Percentiles rank a stretch among this genome's conserved stretches.
These are phyloP conservation scores for Protoeuglena noctilucae DNA, from an alignment of 139 green algal species.

Conservation along the genomic window DNA sequence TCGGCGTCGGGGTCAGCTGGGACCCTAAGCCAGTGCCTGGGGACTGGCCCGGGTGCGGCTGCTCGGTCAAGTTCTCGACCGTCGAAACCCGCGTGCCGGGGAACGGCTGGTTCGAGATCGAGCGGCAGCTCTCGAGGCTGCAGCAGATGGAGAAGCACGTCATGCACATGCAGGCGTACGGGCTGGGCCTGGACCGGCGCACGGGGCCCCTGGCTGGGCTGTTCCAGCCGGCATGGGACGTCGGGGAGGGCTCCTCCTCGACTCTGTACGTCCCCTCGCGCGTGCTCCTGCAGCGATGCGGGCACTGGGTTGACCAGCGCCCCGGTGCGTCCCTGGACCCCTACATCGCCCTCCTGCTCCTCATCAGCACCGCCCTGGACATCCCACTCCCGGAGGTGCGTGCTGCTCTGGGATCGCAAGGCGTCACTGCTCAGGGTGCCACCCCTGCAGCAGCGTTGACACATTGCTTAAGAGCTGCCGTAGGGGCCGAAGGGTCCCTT, in stretches of 20 bases:
- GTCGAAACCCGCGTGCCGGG: slow-evolving; percentile 21
- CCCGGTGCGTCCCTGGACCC: slow-evolving; percentile 51
- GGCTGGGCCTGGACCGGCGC: slow-evolving; percentile 20
- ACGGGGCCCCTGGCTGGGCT: neutral
- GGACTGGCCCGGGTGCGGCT: slow-evolving; percentile 33
- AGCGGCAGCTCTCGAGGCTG: slow-evolving; percentile 31
- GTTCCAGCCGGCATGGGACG: slow-evolving; percentile 30
- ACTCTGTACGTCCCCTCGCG: slow-evolving; percentile 40
- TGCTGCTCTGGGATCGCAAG: too few relatives aligned
- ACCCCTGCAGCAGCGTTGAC: too few relatives aligned
- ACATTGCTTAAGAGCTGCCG: too few relatives aligned
- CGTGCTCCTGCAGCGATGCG: slow-evolving; percentile 20
- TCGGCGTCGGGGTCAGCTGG: slow-evolving; percentile 27
- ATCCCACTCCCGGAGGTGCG: slow-evolving; percentile 24
- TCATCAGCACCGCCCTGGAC: slow-evolving; percentile 50
- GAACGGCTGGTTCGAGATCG: slow-evolving; percentile 32
- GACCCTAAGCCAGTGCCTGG: slow-evolving; percentile 36
- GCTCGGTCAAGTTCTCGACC: slow-evolving; percentile 51
- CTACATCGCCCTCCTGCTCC: slow-evolving; percentile 58
- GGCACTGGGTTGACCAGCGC: slow-evolving; percentile 53
- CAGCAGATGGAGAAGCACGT: slow-evolving; percentile 32
- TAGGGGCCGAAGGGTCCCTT: too few relatives aligned
- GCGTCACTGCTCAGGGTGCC: too few relatives aligned
- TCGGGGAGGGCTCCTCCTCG: slow-evolving; percentile 29
- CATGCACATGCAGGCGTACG: slow-evolving; percentile 47